Percentiles rank a stretch among this genome's conserved stretches.
Evolutionary conservation across 352 stramenopile genomes (phyloP).

Genomic region (Blastocystis sp.): DNA sequence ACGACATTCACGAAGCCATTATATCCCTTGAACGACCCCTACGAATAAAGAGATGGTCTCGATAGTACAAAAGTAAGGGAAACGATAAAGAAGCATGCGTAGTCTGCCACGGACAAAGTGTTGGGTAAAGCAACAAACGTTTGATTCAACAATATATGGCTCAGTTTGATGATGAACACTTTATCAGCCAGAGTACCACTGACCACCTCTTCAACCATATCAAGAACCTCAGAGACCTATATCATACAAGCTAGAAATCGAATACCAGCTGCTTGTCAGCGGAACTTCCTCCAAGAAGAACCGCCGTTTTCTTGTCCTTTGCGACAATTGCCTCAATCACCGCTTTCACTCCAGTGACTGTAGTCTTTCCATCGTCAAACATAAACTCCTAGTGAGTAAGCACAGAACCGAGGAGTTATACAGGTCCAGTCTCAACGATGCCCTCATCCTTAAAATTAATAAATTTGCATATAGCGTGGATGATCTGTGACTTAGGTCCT

Average conservation of each 20-base stretch:
- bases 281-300: conserved; percentile 28
- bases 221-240: conserved; percentile 7
- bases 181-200: not conserved
- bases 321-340: conserved; percentile 5
- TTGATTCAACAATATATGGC: not conserved
- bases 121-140: conserved; percentile 26
- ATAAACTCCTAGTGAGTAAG: not conserved
- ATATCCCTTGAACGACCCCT: conserved; percentile 11
- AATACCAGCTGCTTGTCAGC: conserved; percentile 37
- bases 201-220: conserved; percentile 7
- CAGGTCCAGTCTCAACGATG: not conserved
- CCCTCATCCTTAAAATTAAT: conserved; percentile 44
- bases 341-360: not conserved
- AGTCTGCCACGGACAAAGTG: conserved; percentile 12
- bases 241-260: not conserved
- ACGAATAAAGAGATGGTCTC: not conserved
- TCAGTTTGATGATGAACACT: conserved; percentile 32
- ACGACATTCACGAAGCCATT: conserved; percentile 53
- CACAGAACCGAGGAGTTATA: not conserved
- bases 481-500: not conserved
- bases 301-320: conserved; percentile 52
- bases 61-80: not conserved
- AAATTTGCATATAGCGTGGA: conserved; percentile 14
- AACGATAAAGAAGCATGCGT: conserved; percentile 5
- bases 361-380: conserved; percentile 45